Evolutionary conservation across 208 protist genomes (phyloP).

Genomic region (Acanthamoeba comandoni): DNA sequence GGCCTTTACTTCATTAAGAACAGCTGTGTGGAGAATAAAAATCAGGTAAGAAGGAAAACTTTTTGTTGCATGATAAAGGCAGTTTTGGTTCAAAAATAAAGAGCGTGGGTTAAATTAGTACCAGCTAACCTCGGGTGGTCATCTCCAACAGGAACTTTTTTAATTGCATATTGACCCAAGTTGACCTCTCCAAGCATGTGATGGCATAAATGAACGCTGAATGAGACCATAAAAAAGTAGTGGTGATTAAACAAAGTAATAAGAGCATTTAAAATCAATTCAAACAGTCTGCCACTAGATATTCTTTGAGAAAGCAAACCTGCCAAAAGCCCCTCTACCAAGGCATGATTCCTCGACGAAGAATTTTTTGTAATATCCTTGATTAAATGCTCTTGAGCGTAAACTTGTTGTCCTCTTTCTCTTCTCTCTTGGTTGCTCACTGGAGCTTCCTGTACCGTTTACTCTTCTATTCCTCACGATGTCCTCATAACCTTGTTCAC

Average conservation of each 20-base stretch:
- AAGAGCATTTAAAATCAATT: not conserved
- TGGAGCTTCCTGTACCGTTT: not conserved
- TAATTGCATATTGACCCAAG: conserved; percentile 47
- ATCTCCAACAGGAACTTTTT: conserved; percentile 58
- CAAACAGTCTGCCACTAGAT: not conserved
- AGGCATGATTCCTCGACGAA: conserved; percentile 36
- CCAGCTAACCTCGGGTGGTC: conserved; percentile 22
- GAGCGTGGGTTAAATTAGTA: no score
- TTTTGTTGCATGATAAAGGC: no score
- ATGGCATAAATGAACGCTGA: conserved; percentile 41
- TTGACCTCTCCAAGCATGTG: conserved; percentile 58
- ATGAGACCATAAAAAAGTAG: not conserved
- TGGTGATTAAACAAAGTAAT: no score
- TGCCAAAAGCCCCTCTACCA: conserved; percentile 39
- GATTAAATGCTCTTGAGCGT: conserved; percentile 47
- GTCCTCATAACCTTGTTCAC: no score
- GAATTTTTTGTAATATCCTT: conserved; percentile 63
- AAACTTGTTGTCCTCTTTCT: conserved; percentile 1
- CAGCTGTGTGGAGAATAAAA: not conserved
- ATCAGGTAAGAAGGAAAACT: conserved; percentile 15
- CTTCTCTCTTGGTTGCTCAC: not conserved
- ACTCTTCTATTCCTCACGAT: no score
- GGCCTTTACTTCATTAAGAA: conserved; percentile 23
- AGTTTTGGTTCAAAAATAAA: no score
- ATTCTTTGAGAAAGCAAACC: not conserved